Evolutionary conservation across 2,329 filamentous ascomycete genomes (phyloP), one percentile per base, ranked within the genome.

Genomic region (Hypoxylon sp.): DNA sequence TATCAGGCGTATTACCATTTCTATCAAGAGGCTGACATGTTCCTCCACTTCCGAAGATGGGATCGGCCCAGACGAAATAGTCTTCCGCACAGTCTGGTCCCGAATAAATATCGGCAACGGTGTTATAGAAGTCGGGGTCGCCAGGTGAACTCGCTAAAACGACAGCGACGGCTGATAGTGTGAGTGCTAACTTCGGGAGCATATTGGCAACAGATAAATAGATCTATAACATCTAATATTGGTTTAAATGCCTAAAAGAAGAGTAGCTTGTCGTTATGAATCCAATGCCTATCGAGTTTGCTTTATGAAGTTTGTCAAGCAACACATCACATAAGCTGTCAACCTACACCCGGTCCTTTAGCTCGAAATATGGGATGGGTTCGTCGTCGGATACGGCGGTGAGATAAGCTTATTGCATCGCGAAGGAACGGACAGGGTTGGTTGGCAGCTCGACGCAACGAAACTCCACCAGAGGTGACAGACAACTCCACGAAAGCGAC

Each of bases 41-140:
- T n/a, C 65, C 65, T 2, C 64, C 64, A 3, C 61, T 54, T 7
- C 65, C 65, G 19, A 67, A 67, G 10, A 67, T 65, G 4, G 65
- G 65, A 44, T 65, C 59, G n/a, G 59, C 58, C 65, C 65, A 68
- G 22, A 68, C 58, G 19, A 65, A 63, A 15, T 19, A 59, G 17
- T 62, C 59, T 32, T 59, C 53, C n/a, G 47, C 53, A 8, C 65
- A 68, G 10, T 59, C 62, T 1, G 56, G 56, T 4, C 58, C 65
- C 8, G 62, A 57, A 46, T 59, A 63, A 10, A 65, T 60, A 2
- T 63, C 56, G 20, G 65, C 59, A 6, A 68, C 58, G 2, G 56
- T 68, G 13, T 65, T 63, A 39, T 63, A 68, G 37, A 65, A 65
- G 22, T 58, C 65, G 1, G 62, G 65, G n/a, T 63, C 65, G 1